Base-by-base conservation (phyloP, 768 basidiomycete species). In the Mycena alexandri region DNA sequence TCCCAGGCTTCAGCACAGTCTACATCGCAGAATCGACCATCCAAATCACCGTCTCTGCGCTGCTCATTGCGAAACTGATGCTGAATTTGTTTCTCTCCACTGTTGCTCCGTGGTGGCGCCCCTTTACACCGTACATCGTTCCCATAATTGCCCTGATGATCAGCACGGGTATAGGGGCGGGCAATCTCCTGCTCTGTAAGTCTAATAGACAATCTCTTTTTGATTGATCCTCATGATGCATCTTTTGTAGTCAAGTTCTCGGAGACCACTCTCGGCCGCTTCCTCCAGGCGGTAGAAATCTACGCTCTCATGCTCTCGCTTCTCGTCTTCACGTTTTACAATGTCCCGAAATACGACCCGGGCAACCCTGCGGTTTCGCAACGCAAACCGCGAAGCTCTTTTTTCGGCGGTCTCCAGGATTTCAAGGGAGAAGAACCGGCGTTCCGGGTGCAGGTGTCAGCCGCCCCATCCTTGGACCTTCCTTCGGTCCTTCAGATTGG, bases 231-330 rank as follows among this genome's bases (percentile, higher is more conserved):
- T 46, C 22, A 41, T 69, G 55, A 65, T 57, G 38, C 38, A 38
- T 38, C 38, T 25, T 5, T 16, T 34, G 29, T 70, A 93, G 91
- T 90, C 75, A 78, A 81, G 59, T 92, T 93, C 73, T 86, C 92
- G 3, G 93, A 93, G 77, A 86, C 86, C 8, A 81, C 83, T 12
- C 78, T 91, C 1, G 93, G 92, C n/a, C 88, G 90, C 51, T 86
- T 93, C 71, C 80, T 86, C 62, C 85, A 88, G 70, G 89, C 88
- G 16, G 76, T 89, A 38, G 89, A 91, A 72, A 71, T 89, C 24
- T 94, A 89, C 73, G 82, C 89, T 47, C 77, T 90, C 48, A 80
- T 90, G 62, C 76, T 92, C n/a, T 87, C 84, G 73, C 77, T 83
- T 65, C 84, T 91, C 66, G 79, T 90, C 56, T 72, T 77, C 38